Percentiles rank a stretch among this genome's conserved stretches.
phyloP scores from a whole-genome alignment of 148 eudicot genomes.

The Silene uniflora region DNA sequence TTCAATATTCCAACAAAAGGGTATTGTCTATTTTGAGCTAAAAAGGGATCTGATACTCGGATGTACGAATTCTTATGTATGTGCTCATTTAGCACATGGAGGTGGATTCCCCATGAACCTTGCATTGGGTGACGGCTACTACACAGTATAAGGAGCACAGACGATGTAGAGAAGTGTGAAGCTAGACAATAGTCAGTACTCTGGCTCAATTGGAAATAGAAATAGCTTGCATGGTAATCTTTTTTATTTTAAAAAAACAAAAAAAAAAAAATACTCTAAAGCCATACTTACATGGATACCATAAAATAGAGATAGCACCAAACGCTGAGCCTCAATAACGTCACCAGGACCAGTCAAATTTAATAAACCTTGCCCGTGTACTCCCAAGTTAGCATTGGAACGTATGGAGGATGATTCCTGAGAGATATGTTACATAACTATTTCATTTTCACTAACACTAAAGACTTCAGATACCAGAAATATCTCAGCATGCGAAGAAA shows the following conservation, averaged over 20 bases:
- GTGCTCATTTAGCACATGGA: too few species aligned
- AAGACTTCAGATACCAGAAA: constrained; percentile 5
- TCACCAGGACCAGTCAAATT: constrained; percentile 94
- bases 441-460: constrained; percentile 10
- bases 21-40: too few species aligned
- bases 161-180: not conserved
- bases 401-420: constrained; percentile 87
- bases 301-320: constrained; percentile 84
- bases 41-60: too few species aligned
- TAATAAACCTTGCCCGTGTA: constrained; percentile 92
- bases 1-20: too few species aligned
- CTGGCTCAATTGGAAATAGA: not conserved
- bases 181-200: not conserved
- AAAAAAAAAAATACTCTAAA: not conserved
- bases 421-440: constrained; percentile 16
- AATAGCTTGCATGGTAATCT: not conserved
- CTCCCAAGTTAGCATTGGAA: constrained; percentile 91
- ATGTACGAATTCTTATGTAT: too few species aligned
- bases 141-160: too few species aligned
- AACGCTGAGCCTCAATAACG: constrained; percentile 86
- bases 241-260: too few species aligned
- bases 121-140: too few species aligned
- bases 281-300: constrained; percentile 70
- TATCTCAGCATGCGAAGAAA: not conserved
- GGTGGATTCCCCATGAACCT: too few species aligned